Evolutionary conservation across 805 yeast genomes (phyloP).

Genomic region (Tetrapisispora taiwanensis): DNA sequence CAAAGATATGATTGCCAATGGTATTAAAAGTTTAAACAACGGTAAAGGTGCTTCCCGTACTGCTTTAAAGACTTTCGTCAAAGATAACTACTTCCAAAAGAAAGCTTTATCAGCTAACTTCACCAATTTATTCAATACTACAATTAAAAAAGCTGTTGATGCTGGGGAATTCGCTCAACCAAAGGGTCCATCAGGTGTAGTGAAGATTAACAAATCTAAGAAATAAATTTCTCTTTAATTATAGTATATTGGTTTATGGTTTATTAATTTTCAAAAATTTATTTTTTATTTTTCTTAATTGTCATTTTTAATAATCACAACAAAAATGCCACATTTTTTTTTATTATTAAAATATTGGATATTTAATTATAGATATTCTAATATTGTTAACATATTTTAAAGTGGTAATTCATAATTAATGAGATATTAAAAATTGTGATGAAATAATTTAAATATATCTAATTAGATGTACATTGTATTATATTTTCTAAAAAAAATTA

Average conservation of each 20-base stretch:
- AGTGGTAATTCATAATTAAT: background rate
- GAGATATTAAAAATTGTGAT: background rate
- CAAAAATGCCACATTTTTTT: no score
- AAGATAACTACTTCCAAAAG: conserved; percentile 36
- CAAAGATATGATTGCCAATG: conserved; percentile 36
- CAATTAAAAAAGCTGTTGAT: conserved; percentile 72
- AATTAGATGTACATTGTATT: conserved; percentile 1
- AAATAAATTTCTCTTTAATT: background rate
- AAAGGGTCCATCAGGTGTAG: conserved; percentile 53
- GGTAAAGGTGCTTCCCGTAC: conserved; percentile 80
- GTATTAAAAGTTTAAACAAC: conserved; percentile 61
- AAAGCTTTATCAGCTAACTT: conserved; percentile 49
- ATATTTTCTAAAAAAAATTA: background rate
- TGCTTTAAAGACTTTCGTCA: conserved; percentile 75
- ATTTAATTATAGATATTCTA: no score
- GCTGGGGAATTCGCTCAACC: conserved; percentile 73
- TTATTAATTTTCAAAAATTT: background rate
- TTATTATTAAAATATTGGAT: no score
- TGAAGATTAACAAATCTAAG: conserved; percentile 12
- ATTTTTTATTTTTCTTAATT: background rate
- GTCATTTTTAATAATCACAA: background rate
- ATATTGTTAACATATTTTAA: no score
- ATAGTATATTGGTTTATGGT: conserved; percentile 1
- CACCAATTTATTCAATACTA: conserved; percentile 56
- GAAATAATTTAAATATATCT: background rate